phyloP scores from a whole-genome alignment of 2,329 filamentous ascomycete genomes.

The Aspergillus candidus region DNA sequence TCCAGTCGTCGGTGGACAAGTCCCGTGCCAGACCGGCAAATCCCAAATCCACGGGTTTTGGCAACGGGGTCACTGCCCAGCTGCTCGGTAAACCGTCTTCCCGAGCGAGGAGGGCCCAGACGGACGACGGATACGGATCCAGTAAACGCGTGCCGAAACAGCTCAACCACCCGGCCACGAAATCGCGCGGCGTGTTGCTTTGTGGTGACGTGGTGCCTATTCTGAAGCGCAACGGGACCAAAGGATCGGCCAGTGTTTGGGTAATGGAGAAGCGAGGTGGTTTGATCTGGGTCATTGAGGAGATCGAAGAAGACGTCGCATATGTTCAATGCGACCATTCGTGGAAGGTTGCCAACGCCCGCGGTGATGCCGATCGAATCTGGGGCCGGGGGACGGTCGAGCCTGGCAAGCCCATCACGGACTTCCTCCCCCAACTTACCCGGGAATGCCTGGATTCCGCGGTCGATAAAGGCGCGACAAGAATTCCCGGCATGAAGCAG shows the following conservation, averaged over 20 bases:
- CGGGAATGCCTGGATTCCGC: constrained; percentile 64
- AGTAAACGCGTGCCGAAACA: constrained; percentile 48
- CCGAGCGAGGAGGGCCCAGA: constrained; percentile 50
- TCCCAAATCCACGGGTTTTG: constrained; percentile 52
- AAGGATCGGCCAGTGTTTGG: constrained; percentile 91
- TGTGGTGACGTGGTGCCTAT: constrained; percentile 99
- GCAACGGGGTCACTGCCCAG: constrained; percentile 80
- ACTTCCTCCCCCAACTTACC: constrained; percentile 75
- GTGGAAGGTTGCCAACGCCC: constrained; percentile 62
- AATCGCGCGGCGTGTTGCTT: constrained; percentile 80
- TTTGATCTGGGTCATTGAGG: constrained; percentile 94
- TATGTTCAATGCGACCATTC: constrained; percentile 70
- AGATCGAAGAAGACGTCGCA: constrained; percentile 91
- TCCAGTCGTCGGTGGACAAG: constrained; percentile 29
- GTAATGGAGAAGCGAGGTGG: constrained; percentile 95
- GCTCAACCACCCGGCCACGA: constrained; percentile 63
- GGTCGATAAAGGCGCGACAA: constrained; percentile 66
- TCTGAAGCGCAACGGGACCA: constrained; percentile 86
- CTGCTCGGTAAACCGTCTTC: constrained; percentile 76
- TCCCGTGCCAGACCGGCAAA: constrained; percentile 32
- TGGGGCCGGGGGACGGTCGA: constrained; percentile 69
- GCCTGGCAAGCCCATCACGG: constrained; percentile 66
- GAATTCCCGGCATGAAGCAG: constrained; percentile 64
- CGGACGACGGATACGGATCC: constrained; percentile 52
- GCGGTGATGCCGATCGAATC: constrained; percentile 74